Evolutionary conservation across 164 flowering plant species (phyloP).

Genomic region (Stephania cephalantha): DNA sequence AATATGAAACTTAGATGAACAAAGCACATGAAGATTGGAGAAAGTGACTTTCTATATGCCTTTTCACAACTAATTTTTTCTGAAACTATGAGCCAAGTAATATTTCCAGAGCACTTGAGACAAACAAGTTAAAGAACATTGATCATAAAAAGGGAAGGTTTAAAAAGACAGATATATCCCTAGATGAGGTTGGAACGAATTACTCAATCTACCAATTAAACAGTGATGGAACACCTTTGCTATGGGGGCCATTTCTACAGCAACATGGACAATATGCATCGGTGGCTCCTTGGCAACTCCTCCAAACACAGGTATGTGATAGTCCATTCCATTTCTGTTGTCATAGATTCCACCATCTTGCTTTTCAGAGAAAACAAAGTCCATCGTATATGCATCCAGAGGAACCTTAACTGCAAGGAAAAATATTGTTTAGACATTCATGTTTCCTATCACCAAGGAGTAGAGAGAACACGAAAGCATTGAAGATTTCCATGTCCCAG

Average conservation of each 20-base stretch:
- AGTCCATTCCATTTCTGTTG: conserved; percentile 81
- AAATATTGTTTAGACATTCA: background rate
- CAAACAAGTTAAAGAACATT: background rate
- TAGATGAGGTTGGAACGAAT: background rate
- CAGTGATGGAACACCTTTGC: conserved; percentile 60
- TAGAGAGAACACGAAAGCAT: background rate
- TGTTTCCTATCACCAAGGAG: background rate
- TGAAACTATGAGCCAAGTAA: background rate
- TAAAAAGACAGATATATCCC: background rate
- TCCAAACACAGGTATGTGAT: conserved; percentile 85
- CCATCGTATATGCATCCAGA: conserved; percentile 93
- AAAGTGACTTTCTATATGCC: background rate
- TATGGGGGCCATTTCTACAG: conserved; percentile 99
- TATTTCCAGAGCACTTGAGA: background rate
- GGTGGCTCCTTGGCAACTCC: conserved; percentile 84
- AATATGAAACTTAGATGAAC: background rate
- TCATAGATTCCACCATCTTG: conserved; percentile 93
- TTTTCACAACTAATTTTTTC: background rate
- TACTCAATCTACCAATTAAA: background rate
- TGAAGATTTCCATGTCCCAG: background rate
- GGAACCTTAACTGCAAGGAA: conserved; percentile 77
- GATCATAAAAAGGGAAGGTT: background rate
- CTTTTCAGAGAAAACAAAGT: conserved; percentile 93
- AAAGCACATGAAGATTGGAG: background rate
- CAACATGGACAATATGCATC: conserved; percentile 85